Base-by-base conservation (phyloP, 305 asterid species). In the Fraxinus floribunda region DNA sequence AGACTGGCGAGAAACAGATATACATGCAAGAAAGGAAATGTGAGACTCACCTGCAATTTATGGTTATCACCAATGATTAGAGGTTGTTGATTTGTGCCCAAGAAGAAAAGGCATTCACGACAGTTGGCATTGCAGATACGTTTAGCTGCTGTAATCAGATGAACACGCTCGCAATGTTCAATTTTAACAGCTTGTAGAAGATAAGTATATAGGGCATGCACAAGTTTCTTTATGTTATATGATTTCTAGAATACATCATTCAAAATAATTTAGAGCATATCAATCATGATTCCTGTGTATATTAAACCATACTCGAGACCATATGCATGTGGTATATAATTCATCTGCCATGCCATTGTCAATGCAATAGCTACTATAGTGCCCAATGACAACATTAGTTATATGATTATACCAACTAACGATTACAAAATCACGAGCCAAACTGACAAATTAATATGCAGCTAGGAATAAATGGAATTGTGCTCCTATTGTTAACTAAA, bases 141-240 rank as follows among this genome's bases (percentile, higher is more conserved):
- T 85, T 91, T 94, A 68, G 98, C 92, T 52, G 99, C 97, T 82
- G 93, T 89, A 82, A 96, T 91, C 84, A 96, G 87, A 85, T 93
- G 99, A 78, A 96, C 99, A 11, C 98, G 95, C 87, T 96, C 98
- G 86, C 98, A 96, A 81, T 96, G 99, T 87, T 96, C 99, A 86
- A 93, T 91, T 88, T 98, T 93, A 75, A 96, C 89, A 78, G 99
- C 98, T 98, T 96, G 90, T 78, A 77, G 82, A 79, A 86, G 52
- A 80, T 41, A 41, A 79, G 72, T 70, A 34, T 34, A 20, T 82
- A 83, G 71, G 73, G 46, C n/a, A 9, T 64, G n/a, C 35, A n/a
- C 26, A 57, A n/a, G 10, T n/a, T 64, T 8, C 73, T 8, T 24
- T 10, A 24, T 7, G 34, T 62, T 24, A 62, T 62, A 0, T 20